Base-by-base conservation (phyloP, 306 rosid genomes). In the Clitoria ternatea region DNA sequence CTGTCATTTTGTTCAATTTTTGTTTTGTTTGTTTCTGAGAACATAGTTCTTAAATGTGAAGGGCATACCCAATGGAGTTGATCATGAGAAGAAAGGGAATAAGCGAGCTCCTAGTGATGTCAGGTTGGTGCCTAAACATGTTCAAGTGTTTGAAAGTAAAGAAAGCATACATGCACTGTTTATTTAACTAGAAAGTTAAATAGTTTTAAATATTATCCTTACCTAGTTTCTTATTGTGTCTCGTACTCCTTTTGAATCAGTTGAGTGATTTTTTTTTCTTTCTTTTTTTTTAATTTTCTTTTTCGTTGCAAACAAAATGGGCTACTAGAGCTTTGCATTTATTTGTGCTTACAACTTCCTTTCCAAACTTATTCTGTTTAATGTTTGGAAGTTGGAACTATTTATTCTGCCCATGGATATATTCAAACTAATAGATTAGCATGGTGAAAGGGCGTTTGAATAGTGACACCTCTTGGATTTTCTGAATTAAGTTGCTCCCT, bases 11-110 rank as follows among this genome's bases (percentile, higher is more conserved):
- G 32, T 13, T 8, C 15, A 32, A 12, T 11, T 70, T 23, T 20
- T 65, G 2, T 64, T 50, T 17, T 32, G 18, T 36, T 59, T 18
- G 55, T 57, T 36, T 52, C 23, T 60, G 39, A 20, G 26, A 64
- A 36, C 13, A 13, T 37, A 17, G 70, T 42, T 26, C 52, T 71
- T 11, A 44, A 68, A 63, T 66, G 17, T 84, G 77, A 35, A 92
- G 98, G 90, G 87, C 36, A 32, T 88, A 63, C 79, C 96, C 5
- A 92, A 92, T 71, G 98, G 97, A 64, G 91, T 82, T 42, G 83
- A 22, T 73, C 86, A 81, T 23, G 96, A 88, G 71, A 90, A 86
- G 87, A 92, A 88, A 77, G 97, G 98, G 76, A 90, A 89, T 82
- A 92, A 92, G 86, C 83, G 98, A 13, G 79, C 88, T 70, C 84